Evolutionary conservation across 2,329 filamentous ascomycete species (phyloP), one percentile per base, ranked within the genome.

Genomic region (Nannizzia gypsea): DNA sequence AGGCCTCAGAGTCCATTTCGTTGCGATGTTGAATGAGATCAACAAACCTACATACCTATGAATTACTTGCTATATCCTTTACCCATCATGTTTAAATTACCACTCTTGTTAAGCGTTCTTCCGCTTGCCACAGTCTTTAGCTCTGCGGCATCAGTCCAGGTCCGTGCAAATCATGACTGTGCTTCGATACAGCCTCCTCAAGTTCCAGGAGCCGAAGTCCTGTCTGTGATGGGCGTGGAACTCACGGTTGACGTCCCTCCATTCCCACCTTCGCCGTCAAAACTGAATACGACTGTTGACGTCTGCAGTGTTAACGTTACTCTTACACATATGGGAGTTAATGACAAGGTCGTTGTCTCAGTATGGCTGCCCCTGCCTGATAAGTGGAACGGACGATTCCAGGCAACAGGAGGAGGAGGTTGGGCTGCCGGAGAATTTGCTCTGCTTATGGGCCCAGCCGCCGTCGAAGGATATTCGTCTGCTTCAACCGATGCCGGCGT

Each of bases 311-410:
- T 54, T 28, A 28, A 54, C 20, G 50, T 54, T 6, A 20, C 28
- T 26, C 50, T 54, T 28, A 34, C 50, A 2, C 50, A 54, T 17
- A 20, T 31, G 31, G 50, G 50, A 8, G 50, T 54, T 6, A 54
- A 54, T 17, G 50, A 54, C 20, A 54, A 54, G 34, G 50, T 54
- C 26, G 24, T 54, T 2, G 50, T 54, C n/a, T 31, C 50, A 3
- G 50, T 57, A 17, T 40, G 55, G 34, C 55, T 57, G 38, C 38
- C 34, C 22, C 15, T 42, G 5, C 55, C 34, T 22, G 38, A 40
- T 9, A 57, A 57, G 38, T 57, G 55, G 55, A 57, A 57, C 24
- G 38, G 38, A 24, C 55, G 55, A 5, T 57, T 57, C 38, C 34
- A 40, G 34, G 55, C 34, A 5, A 44, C 38, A 13, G 55, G 55